A percentile compares a stretch with the other conserved stretches of the same genome.
Conservation (phyloP, 2,329 filamentous ascomycete genomes). For the Lasiodiplodia sp. region DNA sequence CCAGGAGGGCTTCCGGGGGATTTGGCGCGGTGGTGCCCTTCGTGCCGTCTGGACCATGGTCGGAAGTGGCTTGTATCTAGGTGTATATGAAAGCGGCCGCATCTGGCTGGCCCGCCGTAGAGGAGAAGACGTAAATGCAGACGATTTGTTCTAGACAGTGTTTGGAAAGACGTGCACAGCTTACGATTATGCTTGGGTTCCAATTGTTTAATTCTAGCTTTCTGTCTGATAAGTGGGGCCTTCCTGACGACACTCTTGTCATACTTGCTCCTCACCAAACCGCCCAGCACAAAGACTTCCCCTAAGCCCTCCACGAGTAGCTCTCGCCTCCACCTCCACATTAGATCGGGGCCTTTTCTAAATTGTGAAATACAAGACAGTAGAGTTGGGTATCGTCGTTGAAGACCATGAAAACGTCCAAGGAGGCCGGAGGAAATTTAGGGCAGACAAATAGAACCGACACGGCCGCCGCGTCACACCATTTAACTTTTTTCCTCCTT, state of each 20-base stretch:
- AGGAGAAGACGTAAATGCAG: constrained; percentile 43
- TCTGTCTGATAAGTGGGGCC: background rate
- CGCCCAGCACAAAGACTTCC: background rate
- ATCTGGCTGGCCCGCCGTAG: constrained; percentile 55
- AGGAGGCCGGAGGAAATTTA: constrained; percentile 3
- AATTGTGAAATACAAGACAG: constrained; percentile 17
- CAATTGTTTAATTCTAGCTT: background rate
- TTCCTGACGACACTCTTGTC: background rate
- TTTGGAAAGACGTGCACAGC: background rate
- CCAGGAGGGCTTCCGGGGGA: constrained; percentile 72
- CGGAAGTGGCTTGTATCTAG: constrained; percentile 83
- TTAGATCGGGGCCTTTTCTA: background rate
- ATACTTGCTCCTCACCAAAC: background rate
- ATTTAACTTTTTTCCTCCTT: background rate
- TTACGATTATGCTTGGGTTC: background rate
- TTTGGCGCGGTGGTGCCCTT: constrained; percentile 79
- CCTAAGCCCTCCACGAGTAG: background rate
- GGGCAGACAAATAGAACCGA: background rate
- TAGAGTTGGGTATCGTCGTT: constrained; percentile 30
- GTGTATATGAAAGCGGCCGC: constrained; percentile 83
- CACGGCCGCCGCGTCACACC: constrained; percentile 9
- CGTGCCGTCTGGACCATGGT: constrained; percentile 82
- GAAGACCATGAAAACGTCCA: constrained; percentile 26
- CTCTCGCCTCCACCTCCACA: background rate
- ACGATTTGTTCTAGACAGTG: constrained; percentile 24